phyloP scores from a whole-genome alignment of 2,329 filamentous ascomycete species.

The Davidsoniella virescens region DNA sequence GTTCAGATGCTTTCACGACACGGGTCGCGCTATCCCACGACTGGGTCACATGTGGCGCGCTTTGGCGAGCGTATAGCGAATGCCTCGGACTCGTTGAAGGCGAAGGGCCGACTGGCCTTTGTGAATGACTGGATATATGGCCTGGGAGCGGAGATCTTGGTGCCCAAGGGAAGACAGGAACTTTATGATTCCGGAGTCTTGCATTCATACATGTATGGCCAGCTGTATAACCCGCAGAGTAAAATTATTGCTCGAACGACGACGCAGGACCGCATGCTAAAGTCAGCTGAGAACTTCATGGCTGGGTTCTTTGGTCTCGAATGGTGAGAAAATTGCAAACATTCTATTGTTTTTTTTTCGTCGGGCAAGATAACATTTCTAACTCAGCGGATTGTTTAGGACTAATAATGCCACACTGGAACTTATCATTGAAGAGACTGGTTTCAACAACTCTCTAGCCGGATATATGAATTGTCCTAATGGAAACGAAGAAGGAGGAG shows the following conservation, averaged over 20 bases:
- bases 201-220: slow-evolving; percentile 57
- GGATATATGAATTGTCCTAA: slow-evolving; percentile 54
- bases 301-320: slow-evolving; percentile 64
- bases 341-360: neutral
- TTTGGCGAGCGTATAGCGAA: slow-evolving; percentile 43
- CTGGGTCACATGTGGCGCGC: slow-evolving; percentile 34
- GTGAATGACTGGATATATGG: slow-evolving; percentile 52
- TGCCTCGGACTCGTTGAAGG: slow-evolving; percentile 34
- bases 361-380: neutral
- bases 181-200: slow-evolving; percentile 50
- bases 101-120: slow-evolving; percentile 45
- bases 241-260: slow-evolving; percentile 62
- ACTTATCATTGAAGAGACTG: slow-evolving; percentile 46
- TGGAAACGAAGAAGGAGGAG: slow-evolving; percentile 32
- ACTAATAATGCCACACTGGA: slow-evolving; percentile 56
- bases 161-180: slow-evolving; percentile 57
- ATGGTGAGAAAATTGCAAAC: slow-evolving; percentile 28
- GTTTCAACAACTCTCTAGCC: slow-evolving; percentile 55
- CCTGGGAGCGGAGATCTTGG: slow-evolving; percentile 54
- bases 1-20: slow-evolving; percentile 59
- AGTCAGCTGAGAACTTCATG: slow-evolving; percentile 62
- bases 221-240: slow-evolving; percentile 52
- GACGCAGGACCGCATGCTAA: slow-evolving; percentile 63
- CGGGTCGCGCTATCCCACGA: slow-evolving; percentile 56
- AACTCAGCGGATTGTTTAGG: slow-evolving; percentile 22